Percentiles rank a stretch among this genome's conserved stretches.
These are phyloP conservation scores for Cordyceps cateniannulata DNA, from an alignment of 2,329 filamentous ascomycete species.

Conservation along the genomic window DNA sequence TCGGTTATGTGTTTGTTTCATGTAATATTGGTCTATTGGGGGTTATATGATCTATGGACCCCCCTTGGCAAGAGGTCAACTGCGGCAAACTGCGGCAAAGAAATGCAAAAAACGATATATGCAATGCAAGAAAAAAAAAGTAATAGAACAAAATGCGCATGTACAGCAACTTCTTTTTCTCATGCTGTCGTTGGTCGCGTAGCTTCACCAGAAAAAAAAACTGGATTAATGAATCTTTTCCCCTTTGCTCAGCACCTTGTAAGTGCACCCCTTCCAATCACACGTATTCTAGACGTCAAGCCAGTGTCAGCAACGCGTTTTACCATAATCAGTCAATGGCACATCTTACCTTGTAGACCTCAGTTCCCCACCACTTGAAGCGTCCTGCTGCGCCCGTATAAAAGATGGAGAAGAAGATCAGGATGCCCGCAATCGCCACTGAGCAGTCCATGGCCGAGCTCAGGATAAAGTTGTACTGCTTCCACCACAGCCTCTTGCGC, in stretches of 20 bases:
- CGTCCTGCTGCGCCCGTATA: conserved; percentile 23
- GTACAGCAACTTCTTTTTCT: background rate
- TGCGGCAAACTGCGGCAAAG: background rate
- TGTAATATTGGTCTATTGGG: background rate
- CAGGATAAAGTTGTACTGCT: conserved; percentile 26
- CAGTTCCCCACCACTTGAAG: conserved; percentile 26
- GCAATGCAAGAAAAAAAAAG: background rate
- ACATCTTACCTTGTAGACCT: conserved; percentile 16
- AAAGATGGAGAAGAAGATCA: conserved; percentile 28
- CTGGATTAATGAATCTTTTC: background rate
- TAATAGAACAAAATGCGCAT: background rate
- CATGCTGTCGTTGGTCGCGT: background rate
- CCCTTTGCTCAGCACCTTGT: conserved; percentile 10
- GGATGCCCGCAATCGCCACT: conserved; percentile 24
- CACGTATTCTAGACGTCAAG: conserved; percentile 16
- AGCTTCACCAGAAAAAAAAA: background rate
- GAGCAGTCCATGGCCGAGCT: conserved; percentile 26
- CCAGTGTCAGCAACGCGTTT: background rate
- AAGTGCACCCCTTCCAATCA: conserved; percentile 20
- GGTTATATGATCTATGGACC: background rate
- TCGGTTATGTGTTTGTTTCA: background rate
- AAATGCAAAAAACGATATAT: background rate
- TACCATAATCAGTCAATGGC: background rate
- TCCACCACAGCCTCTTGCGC: conserved; percentile 24
- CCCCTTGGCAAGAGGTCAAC: background rate